Evolutionary conservation across 805 yeast species (phyloP).

Genomic region (Candida easanensis): DNA sequence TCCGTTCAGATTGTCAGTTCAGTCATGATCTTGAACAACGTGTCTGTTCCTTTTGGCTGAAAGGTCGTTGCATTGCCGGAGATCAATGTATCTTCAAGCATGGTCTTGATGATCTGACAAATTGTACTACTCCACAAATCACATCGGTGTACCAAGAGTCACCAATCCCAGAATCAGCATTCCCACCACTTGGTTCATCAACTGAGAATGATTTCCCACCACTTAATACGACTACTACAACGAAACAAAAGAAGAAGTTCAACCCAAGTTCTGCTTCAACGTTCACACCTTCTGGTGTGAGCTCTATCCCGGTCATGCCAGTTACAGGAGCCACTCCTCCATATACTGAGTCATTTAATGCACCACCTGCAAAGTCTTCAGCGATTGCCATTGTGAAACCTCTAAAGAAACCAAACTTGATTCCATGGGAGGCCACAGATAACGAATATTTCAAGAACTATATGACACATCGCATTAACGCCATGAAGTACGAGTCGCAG

Average conservation of each 20-base stretch:
- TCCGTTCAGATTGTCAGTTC: conserved; percentile 43
- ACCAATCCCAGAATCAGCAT: conserved; percentile 4
- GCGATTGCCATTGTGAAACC: conserved; percentile 20
- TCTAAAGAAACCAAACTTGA: conserved; percentile 19
- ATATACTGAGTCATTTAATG: no score
- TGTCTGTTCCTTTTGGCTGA: conserved; percentile 46
- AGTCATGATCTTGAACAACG: conserved; percentile 42
- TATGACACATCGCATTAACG: conserved; percentile 14
- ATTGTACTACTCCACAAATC: background rate
- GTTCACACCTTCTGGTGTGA: conserved; percentile 1
- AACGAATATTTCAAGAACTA: conserved; percentile 16
- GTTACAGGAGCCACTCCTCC: no score
- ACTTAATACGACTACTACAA: conserved; percentile 2
- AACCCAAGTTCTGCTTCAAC: conserved; percentile 5
- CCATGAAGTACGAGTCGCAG: conserved; percentile 23
- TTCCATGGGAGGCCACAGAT: conserved; percentile 27
- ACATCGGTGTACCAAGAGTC: conserved; percentile 3
- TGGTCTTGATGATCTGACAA: conserved; percentile 16
- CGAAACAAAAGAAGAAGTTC: conserved; percentile 1
- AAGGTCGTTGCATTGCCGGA: conserved; percentile 42
- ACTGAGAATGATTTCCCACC: conserved; percentile 7
- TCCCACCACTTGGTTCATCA: background rate
- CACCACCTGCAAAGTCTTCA: background rate
- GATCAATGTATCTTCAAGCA: conserved; percentile 40
- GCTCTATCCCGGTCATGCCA: background rate